phyloP scores from a whole-genome alignment of 257 asterid species.

The Fraxinus excelsior region DNA sequence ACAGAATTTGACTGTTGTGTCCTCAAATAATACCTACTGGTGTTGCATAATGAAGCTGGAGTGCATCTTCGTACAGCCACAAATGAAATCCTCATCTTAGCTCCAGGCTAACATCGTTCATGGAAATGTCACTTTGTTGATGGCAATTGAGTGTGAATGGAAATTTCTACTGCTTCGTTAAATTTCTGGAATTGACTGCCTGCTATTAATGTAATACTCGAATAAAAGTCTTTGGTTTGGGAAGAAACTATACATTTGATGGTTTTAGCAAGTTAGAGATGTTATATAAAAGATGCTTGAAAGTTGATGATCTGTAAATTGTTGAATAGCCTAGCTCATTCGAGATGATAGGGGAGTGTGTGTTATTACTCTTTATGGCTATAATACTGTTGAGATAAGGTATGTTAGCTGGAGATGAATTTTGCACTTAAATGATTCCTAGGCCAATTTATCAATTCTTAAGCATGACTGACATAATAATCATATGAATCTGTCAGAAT shows the following conservation, averaged over 20 bases:
- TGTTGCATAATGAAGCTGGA: slow-evolving; percentile 23
- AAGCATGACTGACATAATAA: too few species aligned
- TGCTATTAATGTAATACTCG: slow-evolving; percentile 6
- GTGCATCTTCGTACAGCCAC: slow-evolving; percentile 6
- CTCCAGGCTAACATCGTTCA: slow-evolving; percentile 4
- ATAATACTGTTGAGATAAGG: too few species aligned
- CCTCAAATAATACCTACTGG: slow-evolving; percentile 27
- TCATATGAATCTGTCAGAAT: too few species aligned
- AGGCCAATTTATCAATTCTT: too few species aligned
- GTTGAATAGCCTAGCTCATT: neutral
- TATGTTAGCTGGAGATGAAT: too few species aligned
- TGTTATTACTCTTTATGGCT: too few species aligned
- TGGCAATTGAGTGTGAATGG: slow-evolving; percentile 28
- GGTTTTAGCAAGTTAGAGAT: neutral
- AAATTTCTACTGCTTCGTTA: slow-evolving; percentile 20
- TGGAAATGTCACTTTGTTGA: slow-evolving; percentile 22
- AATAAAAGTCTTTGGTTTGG: slow-evolving; percentile 23
- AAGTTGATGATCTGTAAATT: neutral
- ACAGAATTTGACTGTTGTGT: slow-evolving; percentile 16
- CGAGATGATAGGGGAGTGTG: too few species aligned
- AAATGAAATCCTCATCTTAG: slow-evolving; percentile 15
- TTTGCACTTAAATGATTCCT: too few species aligned
- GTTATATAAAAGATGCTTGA: neutral
- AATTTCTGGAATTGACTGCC: slow-evolving; percentile 12
- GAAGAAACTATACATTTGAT: neutral